A percentile compares a stretch with the other conserved stretches of the same genome.
Evolutionary conservation across 2,329 filamentous ascomycete genomes (phyloP).

Genomic region (Cryphonectria parasitica): DNA sequence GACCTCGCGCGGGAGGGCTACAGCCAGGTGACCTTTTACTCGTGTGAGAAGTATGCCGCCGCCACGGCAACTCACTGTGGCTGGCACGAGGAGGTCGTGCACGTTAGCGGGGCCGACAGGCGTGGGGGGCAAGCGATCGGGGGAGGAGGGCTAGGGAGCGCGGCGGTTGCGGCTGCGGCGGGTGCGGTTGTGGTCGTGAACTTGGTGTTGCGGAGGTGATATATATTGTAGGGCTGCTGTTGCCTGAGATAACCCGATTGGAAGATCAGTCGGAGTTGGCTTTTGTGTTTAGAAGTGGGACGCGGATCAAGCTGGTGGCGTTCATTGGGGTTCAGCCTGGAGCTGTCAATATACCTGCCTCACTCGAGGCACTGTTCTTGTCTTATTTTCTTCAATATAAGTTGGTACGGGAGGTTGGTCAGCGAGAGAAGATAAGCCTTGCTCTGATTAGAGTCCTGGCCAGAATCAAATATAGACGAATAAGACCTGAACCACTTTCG

Average conservation of each 20-base stretch:
- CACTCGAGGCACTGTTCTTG: conserved; percentile 17
- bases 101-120: conserved; percentile 13
- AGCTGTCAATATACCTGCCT: conserved; percentile 28
- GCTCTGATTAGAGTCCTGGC: conserved; percentile 16
- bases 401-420: conserved; percentile 1
- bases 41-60: conserved; percentile 39
- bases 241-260: too few species aligned
- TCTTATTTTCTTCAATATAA: background rate
- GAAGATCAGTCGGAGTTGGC: background rate
- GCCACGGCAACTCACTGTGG: conserved; percentile 41
- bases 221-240: too few species aligned
- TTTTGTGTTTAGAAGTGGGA: background rate
- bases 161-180: conserved; percentile 1
- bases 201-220: background rate
- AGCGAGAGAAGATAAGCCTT: background rate
- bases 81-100: conserved; percentile 44
- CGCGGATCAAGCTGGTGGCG: background rate
- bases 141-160: conserved; percentile 3
- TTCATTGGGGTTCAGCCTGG: conserved; percentile 8
- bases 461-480: background rate
- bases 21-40: conserved; percentile 45
- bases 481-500: background rate
- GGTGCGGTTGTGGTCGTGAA: conserved; percentile 9
- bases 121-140: conserved; percentile 8
- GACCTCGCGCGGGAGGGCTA: conserved; percentile 34